Conservation (phyloP, 345 rosid genomes). For the Linum usitatissimum region DNA sequence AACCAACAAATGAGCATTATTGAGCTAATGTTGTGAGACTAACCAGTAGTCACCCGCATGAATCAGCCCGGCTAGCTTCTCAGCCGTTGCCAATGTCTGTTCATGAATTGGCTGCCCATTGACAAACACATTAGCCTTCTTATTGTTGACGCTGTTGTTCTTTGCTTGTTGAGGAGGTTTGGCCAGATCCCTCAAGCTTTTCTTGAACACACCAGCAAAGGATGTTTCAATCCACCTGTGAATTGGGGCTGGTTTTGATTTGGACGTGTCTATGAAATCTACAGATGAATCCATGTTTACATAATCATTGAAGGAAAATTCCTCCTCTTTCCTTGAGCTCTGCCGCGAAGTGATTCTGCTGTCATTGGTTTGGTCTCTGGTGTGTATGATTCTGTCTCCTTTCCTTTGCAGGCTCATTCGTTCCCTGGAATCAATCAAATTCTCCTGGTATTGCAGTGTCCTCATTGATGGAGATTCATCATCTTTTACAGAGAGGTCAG, state of each 20-base stretch:
- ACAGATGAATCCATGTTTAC: constrained; percentile 4
- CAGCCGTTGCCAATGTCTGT: constrained; percentile 14
- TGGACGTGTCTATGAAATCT: constrained; percentile 10
- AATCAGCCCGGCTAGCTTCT: constrained; percentile 21
- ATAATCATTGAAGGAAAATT: constrained; percentile 11
- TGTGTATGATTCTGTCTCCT: constrained; percentile 8
- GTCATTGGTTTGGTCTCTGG: constrained; percentile 2
- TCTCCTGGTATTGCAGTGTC: neutral
- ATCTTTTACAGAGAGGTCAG: constrained; percentile 9
- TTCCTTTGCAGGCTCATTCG: neutral
- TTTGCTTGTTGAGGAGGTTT: constrained; percentile 6
- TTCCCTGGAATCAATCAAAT: neutral
- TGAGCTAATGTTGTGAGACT: constrained; percentile 7
- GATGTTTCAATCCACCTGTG: constrained; percentile 9
- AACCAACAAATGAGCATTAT: neutral
- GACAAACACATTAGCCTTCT: constrained; percentile 9
- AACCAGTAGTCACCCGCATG: constrained; percentile 27
- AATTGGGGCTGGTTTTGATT: constrained; percentile 4
- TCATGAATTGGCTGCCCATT: constrained; percentile 20
- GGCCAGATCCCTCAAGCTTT: constrained; percentile 12
- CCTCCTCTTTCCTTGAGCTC: constrained; percentile 11
- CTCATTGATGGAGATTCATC: neutral
- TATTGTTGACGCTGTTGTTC: neutral
- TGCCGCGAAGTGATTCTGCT: neutral
- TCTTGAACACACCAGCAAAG: constrained; percentile 12